Percentiles rank a stretch among this genome's conserved stretches.
Conservation (phyloP, 768 basidiomycete genomes). For the Imleria badia region DNA sequence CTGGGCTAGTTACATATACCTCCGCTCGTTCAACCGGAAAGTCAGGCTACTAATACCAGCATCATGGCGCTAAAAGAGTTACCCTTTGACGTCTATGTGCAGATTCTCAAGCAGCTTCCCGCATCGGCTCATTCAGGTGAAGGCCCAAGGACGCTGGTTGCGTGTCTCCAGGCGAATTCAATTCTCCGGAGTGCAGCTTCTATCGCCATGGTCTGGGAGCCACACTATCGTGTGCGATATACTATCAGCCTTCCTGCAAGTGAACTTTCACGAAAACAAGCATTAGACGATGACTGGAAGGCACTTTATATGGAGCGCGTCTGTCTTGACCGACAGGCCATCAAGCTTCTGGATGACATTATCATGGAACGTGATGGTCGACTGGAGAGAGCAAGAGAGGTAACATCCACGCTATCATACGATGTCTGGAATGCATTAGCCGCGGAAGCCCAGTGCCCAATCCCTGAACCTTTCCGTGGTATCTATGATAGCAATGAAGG, state of each 20-base stretch:
- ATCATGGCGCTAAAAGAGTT: constrained; percentile 25
- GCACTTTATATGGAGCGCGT: constrained; percentile 46
- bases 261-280: constrained; percentile 37
- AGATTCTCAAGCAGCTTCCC: constrained; percentile 38
- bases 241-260: constrained; percentile 36
- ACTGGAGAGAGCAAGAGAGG: constrained; percentile 36
- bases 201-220: constrained; percentile 46
- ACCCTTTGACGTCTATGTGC: constrained; percentile 37
- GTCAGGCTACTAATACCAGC: background rate
- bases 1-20: background rate
- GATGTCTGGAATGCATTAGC: constrained; percentile 59
- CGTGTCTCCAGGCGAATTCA: constrained; percentile 39
- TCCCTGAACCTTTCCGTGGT: constrained; percentile 32
- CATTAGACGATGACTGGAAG: constrained; percentile 42
- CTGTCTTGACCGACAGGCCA: constrained; percentile 42
- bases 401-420: constrained; percentile 42
- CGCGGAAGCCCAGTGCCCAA: constrained; percentile 35
- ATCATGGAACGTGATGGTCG: constrained; percentile 38
- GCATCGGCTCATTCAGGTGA: constrained; percentile 20
- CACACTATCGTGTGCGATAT: constrained; percentile 53
- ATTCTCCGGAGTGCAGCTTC: constrained; percentile 46
- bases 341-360: constrained; percentile 43
- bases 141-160: constrained; percentile 36
- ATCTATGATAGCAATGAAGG: constrained; percentile 10
- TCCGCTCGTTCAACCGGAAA: background rate